Evolutionary conservation across 495 filamentous ascomycete genomes (phyloP).

Genomic region (Penicillium canescens): DNA sequence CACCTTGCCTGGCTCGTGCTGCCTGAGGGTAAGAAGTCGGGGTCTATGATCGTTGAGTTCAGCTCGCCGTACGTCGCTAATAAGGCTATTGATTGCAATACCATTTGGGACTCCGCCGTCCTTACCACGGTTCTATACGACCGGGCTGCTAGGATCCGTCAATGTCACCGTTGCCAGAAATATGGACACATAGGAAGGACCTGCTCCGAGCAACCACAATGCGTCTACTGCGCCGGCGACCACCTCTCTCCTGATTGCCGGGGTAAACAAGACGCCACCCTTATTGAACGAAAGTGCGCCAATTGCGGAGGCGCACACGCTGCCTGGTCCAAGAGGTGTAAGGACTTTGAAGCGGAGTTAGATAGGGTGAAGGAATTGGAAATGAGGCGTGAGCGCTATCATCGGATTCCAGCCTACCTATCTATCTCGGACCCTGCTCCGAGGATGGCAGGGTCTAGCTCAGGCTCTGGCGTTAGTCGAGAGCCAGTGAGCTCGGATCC

Average conservation of each 20-base stretch:
- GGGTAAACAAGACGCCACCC: not conserved
- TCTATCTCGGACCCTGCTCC: not conserved
- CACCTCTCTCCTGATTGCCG: constrained; percentile 5
- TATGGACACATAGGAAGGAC: constrained; percentile 7
- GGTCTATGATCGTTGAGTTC: not conserved
- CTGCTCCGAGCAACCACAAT: not conserved
- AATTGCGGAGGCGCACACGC: constrained; percentile 7
- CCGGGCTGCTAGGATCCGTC: not conserved
- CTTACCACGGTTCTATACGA: constrained; percentile 2
- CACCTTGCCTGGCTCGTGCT: not conserved
- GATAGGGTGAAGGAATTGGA: too few species aligned
- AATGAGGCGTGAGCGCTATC: not conserved
- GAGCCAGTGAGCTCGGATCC: not conserved
- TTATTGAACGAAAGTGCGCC: not conserved
- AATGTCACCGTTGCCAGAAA: constrained; percentile 2
- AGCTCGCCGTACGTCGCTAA: not conserved
- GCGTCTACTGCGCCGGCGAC: not conserved
- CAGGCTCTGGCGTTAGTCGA: too few species aligned
- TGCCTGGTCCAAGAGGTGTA: not conserved
- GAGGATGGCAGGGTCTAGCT: not conserved
- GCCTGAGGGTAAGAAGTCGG: not conserved
- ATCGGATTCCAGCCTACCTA: not conserved
- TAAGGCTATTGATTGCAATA: not conserved
- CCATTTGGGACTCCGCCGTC: not conserved
- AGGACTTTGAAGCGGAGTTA: not conserved